Conservation (phyloP, 2,329 filamentous ascomycete species). For the Endothia cerciana region DNA sequence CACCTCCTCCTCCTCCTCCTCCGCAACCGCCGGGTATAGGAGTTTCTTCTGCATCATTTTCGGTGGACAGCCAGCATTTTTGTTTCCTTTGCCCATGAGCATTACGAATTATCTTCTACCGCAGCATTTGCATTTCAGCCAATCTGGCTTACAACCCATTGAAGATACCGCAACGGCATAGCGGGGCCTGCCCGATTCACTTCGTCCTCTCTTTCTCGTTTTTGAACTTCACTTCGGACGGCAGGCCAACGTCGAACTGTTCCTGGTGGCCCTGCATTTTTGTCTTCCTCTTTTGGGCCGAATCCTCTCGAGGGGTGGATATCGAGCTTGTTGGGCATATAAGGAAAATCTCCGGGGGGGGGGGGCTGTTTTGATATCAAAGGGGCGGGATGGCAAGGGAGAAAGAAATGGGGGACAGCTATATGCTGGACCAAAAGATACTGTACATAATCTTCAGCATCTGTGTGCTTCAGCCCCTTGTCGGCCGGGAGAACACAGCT, state of each 20-base stretch:
- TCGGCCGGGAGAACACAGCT: conserved; percentile 4
- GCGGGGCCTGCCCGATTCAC: conserved; percentile 26
- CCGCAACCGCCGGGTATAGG: conserved; percentile 17
- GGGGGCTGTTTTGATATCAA: conserved; percentile 17
- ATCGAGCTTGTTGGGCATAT: conserved; percentile 10
- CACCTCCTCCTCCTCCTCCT: conserved; percentile 18
- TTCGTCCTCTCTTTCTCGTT: conserved; percentile 8
- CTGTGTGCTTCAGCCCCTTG: conserved; percentile 5
- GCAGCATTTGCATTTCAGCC: conserved; percentile 27
- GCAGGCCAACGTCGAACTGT: neutral
- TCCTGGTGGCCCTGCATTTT: neutral
- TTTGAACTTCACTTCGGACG: neutral
- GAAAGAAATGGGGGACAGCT: neutral
- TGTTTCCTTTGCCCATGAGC: conserved; percentile 22
- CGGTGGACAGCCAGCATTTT: conserved; percentile 22
- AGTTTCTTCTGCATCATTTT: conserved; percentile 12
- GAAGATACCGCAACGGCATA: conserved; percentile 29
- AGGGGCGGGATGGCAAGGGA: neutral
- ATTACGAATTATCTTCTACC: conserved; percentile 28
- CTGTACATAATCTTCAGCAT: conserved; percentile 27
- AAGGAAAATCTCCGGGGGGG: conserved; percentile 13
- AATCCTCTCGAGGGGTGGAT: neutral
- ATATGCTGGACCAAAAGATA: conserved; percentile 7
- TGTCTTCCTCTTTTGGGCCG: neutral
- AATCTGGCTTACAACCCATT: conserved; percentile 18